phyloP scores from a whole-genome alignment of 129 eudicot genomes.

The Deinandra increscens region DNA sequence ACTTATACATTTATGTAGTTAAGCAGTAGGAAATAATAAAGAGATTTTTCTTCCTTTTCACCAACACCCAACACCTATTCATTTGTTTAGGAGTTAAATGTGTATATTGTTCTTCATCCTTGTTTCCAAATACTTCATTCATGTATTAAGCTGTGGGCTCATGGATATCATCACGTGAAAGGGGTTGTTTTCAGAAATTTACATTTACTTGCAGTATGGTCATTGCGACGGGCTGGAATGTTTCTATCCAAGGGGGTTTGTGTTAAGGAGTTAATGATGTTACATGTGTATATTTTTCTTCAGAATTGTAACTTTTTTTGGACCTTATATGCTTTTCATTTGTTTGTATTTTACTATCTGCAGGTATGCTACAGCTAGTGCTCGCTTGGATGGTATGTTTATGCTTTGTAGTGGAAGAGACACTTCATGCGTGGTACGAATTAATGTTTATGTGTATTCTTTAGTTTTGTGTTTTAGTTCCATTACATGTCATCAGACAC shows the following conservation, averaged over 20 bases:
- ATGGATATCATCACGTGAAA: too few relatives aligned
- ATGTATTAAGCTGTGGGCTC: too few relatives aligned
- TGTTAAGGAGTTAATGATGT: background rate
- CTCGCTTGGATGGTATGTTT: constrained; percentile 97
- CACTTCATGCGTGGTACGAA: constrained; percentile 72
- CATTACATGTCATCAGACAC: background rate
- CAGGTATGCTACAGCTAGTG: constrained; percentile 97
- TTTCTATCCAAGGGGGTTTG: constrained; percentile 8
- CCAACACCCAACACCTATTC: too few relatives aligned
- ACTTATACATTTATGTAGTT: too few relatives aligned
- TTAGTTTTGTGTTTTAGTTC: background rate
- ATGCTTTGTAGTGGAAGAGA: constrained; percentile 99
- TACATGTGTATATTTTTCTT: constrained; percentile 5
- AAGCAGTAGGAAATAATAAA: too few relatives aligned
- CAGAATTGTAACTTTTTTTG: background rate
- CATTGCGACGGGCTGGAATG: too few relatives aligned
- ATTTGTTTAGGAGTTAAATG: too few relatives aligned
- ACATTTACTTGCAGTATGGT: too few relatives aligned
- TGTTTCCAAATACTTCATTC: too few relatives aligned
- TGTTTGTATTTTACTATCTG: constrained; percentile 14
- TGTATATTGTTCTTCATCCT: too few relatives aligned
- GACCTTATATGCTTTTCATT: background rate
- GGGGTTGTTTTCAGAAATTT: too few relatives aligned
- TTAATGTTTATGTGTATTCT: background rate
- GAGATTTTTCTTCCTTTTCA: too few relatives aligned